Evolutionary conservation across 164 flowering plant genomes (phyloP).

Genomic region (Vitis vinifera): DNA sequence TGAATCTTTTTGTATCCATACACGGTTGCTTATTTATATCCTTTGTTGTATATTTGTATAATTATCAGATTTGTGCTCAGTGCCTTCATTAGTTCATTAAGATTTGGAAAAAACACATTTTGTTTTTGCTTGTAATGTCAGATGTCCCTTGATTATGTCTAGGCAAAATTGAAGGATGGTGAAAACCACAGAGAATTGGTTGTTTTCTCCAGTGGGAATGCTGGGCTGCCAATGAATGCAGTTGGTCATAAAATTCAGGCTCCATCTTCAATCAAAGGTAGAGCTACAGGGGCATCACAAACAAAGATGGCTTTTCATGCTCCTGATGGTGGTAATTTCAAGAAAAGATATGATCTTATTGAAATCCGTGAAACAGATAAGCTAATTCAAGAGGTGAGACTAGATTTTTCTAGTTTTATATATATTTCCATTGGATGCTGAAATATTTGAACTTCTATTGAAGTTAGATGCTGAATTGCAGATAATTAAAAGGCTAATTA

Average conservation of each 20-base stretch:
- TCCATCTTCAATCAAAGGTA: slow-evolving; percentile 15
- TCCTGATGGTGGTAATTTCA: slow-evolving; percentile 8
- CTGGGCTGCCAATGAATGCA: slow-evolving; percentile 12
- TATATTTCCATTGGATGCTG: background rate
- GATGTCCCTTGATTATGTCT: slow-evolving; percentile 4
- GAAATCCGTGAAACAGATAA: slow-evolving; percentile 30
- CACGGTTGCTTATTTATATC: too few relatives aligned
- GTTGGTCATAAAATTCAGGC: slow-evolving; percentile 11
- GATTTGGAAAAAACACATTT: too few relatives aligned
- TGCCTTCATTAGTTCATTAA: too few relatives aligned
- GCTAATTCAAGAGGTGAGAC: slow-evolving; percentile 39
- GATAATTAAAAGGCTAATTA: background rate
- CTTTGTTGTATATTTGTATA: too few relatives aligned
- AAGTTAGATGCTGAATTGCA: background rate
- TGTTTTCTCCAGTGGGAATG: slow-evolving; percentile 13
- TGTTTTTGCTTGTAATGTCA: too few relatives aligned
- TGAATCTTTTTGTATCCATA: too few relatives aligned
- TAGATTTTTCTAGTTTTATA: background rate
- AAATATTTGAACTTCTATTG: background rate
- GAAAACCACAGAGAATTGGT: slow-evolving; percentile 16
- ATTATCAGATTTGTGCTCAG: too few relatives aligned
- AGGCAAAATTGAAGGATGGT: slow-evolving; percentile 20
- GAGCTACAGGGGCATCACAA: slow-evolving; percentile 6
- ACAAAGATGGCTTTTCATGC: slow-evolving; percentile 8
- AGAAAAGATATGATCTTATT: slow-evolving; percentile 19